Conservation (phyloP, 768 basidiomycete species). For the Hemileccinum impolitum region DNA sequence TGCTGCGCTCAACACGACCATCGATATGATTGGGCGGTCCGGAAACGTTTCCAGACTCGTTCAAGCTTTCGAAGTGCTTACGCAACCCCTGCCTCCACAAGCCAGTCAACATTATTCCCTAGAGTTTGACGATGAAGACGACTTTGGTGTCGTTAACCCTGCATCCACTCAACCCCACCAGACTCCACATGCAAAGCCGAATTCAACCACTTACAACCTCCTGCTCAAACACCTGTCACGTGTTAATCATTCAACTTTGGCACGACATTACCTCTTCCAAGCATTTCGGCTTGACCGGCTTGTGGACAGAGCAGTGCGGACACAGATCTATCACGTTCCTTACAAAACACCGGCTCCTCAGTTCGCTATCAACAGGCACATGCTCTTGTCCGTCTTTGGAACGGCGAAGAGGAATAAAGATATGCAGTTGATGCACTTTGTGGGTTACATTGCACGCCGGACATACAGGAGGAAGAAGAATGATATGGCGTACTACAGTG, state of each 20-base stretch:
- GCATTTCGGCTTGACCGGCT: conserved; percentile 46
- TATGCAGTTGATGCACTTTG: conserved; percentile 58
- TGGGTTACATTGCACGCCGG: conserved; percentile 43
- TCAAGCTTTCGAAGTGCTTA: conserved; percentile 75
- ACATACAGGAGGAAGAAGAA: conserved; percentile 48
- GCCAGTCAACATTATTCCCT: conserved; percentile 42
- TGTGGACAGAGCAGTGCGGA: conserved; percentile 33
- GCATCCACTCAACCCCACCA: conserved; percentile 33
- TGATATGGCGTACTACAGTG: conserved; percentile 42
- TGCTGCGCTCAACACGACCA: conserved; percentile 64
- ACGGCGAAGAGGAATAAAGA: conserved; percentile 58
- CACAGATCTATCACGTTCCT: conserved; percentile 29
- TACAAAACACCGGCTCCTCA: conserved; percentile 43
- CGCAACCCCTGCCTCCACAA: conserved; percentile 60
- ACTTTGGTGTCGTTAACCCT: conserved; percentile 43
- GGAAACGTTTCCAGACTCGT: conserved; percentile 65
- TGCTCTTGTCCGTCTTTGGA: conserved; percentile 56
- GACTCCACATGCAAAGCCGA: conserved; percentile 50
- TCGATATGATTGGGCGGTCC: conserved; percentile 65
- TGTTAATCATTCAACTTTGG: conserved; percentile 47
- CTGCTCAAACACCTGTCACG: conserved; percentile 57
- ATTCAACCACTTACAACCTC: conserved; percentile 62
- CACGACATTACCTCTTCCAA: conserved; percentile 64
- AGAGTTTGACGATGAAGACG: conserved; percentile 65
- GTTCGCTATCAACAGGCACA: conserved; percentile 52